These are phyloP conservation scores for Schizophyllum amplum DNA, from an alignment of 1,284 basidiomycete genomes.

Conservation along the genomic window DNA sequence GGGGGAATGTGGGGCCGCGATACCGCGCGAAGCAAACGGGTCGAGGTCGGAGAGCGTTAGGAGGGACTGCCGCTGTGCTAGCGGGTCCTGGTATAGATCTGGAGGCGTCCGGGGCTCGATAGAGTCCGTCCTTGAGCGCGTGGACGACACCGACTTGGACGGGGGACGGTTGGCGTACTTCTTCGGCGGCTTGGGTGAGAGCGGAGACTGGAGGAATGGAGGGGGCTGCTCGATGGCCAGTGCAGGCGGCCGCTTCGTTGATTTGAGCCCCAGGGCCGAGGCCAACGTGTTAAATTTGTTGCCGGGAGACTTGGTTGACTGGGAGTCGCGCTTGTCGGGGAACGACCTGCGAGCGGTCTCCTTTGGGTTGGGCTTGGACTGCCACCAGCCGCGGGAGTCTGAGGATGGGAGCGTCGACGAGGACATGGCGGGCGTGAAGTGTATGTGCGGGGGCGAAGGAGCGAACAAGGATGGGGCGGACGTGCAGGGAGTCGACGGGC, in stretches of 20 bases:
- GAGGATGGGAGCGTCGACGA: slow-evolving; percentile 4
- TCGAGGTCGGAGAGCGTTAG: slow-evolving; percentile 54
- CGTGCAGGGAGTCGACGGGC: neutral
- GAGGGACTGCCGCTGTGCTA: slow-evolving; percentile 41
- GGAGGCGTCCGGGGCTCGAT: slow-evolving; percentile 43
- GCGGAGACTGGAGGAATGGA: slow-evolving; percentile 16
- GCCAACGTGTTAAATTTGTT: slow-evolving; percentile 48
- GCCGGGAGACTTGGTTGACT: slow-evolving; percentile 22
- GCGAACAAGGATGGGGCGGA: neutral
- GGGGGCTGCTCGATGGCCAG: slow-evolving; percentile 46
- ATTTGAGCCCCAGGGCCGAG: slow-evolving; percentile 53
- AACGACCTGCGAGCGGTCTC: slow-evolving; percentile 21
- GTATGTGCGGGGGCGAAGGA: neutral
- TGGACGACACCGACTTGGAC: slow-evolving; percentile 43
- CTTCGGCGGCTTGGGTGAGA: slow-evolving; percentile 12
- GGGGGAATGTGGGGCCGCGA: slow-evolving; percentile 34
- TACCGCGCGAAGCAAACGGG: slow-evolving; percentile 48
- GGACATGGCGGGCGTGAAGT: slow-evolving; percentile 5
- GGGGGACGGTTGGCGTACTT: slow-evolving; percentile 29
- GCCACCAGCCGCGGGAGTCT: slow-evolving; percentile 12
- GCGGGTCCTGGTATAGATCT: slow-evolving; percentile 31
- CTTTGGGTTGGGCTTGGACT: slow-evolving; percentile 2
- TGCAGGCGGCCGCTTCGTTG: slow-evolving; percentile 43
- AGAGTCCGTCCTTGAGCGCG: slow-evolving; percentile 41
- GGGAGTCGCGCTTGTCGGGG: slow-evolving; percentile 14